Evolutionary conservation across 495 filamentous ascomycete species (phyloP).

Genomic region (Podospora anserina): DNA sequence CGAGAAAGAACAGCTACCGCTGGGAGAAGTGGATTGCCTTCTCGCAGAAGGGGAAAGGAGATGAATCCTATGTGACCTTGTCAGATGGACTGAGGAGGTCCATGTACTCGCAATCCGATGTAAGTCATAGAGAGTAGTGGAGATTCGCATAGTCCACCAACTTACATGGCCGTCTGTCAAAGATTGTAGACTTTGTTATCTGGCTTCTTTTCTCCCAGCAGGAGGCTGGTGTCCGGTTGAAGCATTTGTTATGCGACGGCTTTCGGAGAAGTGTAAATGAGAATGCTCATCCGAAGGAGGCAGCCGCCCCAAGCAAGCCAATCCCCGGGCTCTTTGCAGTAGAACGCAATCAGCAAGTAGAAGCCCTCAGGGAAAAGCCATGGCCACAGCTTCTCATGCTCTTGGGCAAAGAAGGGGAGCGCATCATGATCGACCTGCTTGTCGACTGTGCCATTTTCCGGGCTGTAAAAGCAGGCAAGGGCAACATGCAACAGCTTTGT

Average conservation of each 20-base stretch:
- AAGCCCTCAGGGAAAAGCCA: slow-evolving; percentile 61
- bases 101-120: slow-evolving; percentile 58
- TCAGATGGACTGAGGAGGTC: slow-evolving; percentile 42
- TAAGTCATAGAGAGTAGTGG: slow-evolving; percentile 30
- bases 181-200: slow-evolving; percentile 86
- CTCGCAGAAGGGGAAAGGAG: slow-evolving; percentile 58
- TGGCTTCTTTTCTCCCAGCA: slow-evolving; percentile 66
- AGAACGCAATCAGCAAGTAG: slow-evolving; percentile 67
- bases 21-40: slow-evolving; percentile 62
- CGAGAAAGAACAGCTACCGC: slow-evolving; percentile 37
- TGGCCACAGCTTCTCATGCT: slow-evolving; percentile 72
- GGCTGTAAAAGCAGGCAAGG: slow-evolving; percentile 52
- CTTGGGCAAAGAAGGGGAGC: slow-evolving; percentile 72
- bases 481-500: slow-evolving; percentile 74
- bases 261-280: slow-evolving; percentile 49
- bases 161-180: slow-evolving; percentile 12
- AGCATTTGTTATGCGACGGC: slow-evolving; percentile 77
- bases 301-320: neutral
- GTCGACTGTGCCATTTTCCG: slow-evolving; percentile 76
- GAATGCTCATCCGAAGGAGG: slow-evolving; percentile 12
- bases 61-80: slow-evolving; percentile 49
- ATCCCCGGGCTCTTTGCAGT: slow-evolving; percentile 53
- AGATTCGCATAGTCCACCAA: neutral
- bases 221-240: slow-evolving; percentile 49
- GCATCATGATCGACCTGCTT: slow-evolving; percentile 76